Conservation (phyloP, 805 yeast genomes). For the Jamesozyma gamospora region DNA sequence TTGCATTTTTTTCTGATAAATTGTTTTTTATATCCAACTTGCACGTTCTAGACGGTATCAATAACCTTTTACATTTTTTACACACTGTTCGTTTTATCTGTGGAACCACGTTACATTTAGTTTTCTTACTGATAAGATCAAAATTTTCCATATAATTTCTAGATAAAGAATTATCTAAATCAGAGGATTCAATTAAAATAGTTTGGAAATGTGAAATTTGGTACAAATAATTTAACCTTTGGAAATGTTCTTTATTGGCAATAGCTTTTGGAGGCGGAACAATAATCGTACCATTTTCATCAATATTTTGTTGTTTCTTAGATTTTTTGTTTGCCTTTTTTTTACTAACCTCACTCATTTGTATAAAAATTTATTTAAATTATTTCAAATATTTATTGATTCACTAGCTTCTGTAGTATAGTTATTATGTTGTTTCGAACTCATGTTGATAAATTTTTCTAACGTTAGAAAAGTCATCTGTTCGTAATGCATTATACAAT, state of each 20-base stretch:
- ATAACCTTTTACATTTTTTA: conserved; percentile 48
- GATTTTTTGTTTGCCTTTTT: background rate
- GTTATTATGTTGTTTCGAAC: no score
- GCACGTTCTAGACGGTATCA: conserved; percentile 38
- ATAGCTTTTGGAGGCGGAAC: conserved; percentile 33
- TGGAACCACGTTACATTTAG: conserved; percentile 57
- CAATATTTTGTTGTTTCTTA: conserved; percentile 5
- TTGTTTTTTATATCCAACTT: conserved; percentile 32
- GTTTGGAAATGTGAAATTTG: conserved; percentile 42
- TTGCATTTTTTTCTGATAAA: background rate
- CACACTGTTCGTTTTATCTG: conserved; percentile 58
- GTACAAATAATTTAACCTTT: conserved; percentile 48
- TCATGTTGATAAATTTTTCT: no score
- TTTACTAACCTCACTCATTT: no score
- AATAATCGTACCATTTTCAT: conserved; percentile 13
- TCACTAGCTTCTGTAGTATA: no score
- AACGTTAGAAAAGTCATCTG: no score
- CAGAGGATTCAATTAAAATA: conserved; percentile 2
- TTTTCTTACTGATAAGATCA: conserved; percentile 55
- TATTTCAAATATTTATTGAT: no score
- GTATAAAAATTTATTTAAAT: no score
- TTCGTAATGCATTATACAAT: no score
- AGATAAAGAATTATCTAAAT: conserved; percentile 32
- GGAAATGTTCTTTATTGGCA: conserved; percentile 49
- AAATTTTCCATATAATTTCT: conserved; percentile 45